Evolutionary conservation across 192 early-diverging fungal genomes (phyloP).

Genomic region (Coemansia sp.): DNA sequence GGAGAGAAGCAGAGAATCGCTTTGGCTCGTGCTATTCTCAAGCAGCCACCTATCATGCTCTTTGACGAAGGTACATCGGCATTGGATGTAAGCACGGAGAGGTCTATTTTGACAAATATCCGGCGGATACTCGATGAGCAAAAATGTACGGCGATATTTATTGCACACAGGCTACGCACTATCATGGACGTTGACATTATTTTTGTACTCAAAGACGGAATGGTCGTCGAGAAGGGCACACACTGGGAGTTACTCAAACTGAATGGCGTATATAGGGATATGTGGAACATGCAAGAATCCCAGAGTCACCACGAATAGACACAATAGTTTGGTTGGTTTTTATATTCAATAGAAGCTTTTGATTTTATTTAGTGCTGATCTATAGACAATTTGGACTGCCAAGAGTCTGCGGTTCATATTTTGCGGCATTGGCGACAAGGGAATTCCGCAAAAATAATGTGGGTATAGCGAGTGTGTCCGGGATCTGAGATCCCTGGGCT

Average conservation of each 20-base stretch:
- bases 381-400: background rate
- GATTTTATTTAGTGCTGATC: background rate
- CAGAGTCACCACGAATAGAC: slow-evolving; percentile 11
- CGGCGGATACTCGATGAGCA: slow-evolving; percentile 67
- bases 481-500: background rate
- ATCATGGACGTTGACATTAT: slow-evolving; percentile 90
- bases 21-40: slow-evolving; percentile 52
- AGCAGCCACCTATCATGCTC: slow-evolving; percentile 59
- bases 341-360: background rate
- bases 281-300: slow-evolving; percentile 73
- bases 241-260: slow-evolving; percentile 73
- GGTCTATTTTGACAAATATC: slow-evolving; percentile 82
- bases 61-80: slow-evolving; percentile 69
- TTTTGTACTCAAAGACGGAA: slow-evolving; percentile 85
- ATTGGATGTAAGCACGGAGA: slow-evolving; percentile 62
- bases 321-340: background rate
- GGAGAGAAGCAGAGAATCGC: slow-evolving; percentile 70
- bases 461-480: background rate
- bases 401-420: background rate
- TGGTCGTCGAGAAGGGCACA: slow-evolving; percentile 79
- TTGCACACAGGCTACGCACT: slow-evolving; percentile 91
- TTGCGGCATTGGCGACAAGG: background rate
- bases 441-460: background rate
- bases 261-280: slow-evolving; percentile 77
- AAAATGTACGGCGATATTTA: slow-evolving; percentile 83